Evolutionary conservation across 306 rosid species (phyloP).

Genomic region (Acmispon strigosus): DNA sequence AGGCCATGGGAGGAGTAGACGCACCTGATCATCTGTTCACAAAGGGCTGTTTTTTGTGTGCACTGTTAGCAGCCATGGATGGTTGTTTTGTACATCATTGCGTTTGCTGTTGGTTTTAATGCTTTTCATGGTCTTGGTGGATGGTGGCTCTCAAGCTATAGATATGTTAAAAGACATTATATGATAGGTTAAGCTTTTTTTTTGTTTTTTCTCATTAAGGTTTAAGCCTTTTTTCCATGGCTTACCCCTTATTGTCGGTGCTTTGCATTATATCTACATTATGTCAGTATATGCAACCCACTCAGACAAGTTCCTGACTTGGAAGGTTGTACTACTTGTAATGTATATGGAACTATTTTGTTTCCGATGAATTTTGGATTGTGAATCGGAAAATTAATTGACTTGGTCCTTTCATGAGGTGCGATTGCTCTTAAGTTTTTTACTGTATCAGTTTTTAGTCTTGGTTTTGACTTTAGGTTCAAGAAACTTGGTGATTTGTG

Average conservation of each 20-base stretch:
- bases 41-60: conserved; percentile 76
- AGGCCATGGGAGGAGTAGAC: conserved; percentile 28
- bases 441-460: too few species aligned
- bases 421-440: too few species aligned
- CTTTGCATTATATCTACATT: conserved; percentile 2
- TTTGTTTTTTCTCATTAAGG: conserved; percentile 21
- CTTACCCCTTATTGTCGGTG: conserved; percentile 31
- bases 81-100: conserved; percentile 84
- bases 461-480: too few species aligned
- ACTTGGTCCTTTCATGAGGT: neutral
- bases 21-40: conserved; percentile 59
- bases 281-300: conserved; percentile 26
- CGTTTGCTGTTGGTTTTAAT: conserved; percentile 43
- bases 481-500: too few species aligned
- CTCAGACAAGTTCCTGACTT: conserved; percentile 31
- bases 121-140: conserved; percentile 39
- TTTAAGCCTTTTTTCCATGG: conserved; percentile 57
- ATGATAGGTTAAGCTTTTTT: conserved; percentile 3
- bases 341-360: neutral
- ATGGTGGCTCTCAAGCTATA: conserved; percentile 28
- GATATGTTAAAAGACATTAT: conserved; percentile 27
- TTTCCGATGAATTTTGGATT: neutral
- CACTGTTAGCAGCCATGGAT: conserved; percentile 82
- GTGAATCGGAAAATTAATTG: neutral
- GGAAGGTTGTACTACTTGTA: conserved; percentile 11